Conservation (phyloP, 2,329 filamentous ascomycete genomes). For the Pestalotiopsis sp. region DNA sequence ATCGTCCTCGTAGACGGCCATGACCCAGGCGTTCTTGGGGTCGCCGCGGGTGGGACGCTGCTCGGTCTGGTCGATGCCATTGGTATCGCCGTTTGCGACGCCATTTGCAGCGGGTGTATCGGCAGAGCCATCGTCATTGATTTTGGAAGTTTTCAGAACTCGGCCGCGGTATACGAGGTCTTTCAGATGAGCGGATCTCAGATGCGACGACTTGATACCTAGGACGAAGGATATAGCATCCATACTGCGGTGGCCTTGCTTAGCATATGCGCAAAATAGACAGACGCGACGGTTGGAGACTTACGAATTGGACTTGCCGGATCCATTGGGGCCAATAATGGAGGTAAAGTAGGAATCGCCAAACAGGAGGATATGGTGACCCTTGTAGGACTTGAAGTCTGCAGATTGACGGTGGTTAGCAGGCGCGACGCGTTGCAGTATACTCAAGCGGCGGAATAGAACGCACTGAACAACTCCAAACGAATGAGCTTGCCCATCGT, state of each 20-base stretch:
- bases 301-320: constrained; percentile 97
- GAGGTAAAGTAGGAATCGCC: constrained; percentile 99
- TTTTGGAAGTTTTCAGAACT: constrained; percentile 87
- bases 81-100: constrained; percentile 62
- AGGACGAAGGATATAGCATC: constrained; percentile 99
- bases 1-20: constrained; percentile 98
- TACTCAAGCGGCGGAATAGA: constrained; percentile 15
- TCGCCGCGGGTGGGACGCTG: constrained; percentile 68
- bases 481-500: constrained; percentile 95
- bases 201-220: constrained; percentile 97
- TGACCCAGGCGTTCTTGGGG: constrained; percentile 96
- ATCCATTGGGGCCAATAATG: constrained; percentile 99
- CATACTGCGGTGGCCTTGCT: constrained; percentile 65
- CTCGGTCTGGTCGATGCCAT: constrained; percentile 63
- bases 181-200: constrained; percentile 90
- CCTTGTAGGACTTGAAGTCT: constrained; percentile 99
- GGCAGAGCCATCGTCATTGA: constrained; percentile 87
- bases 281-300: constrained; percentile 33
- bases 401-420: constrained; percentile 25
- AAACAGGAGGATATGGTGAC: constrained; percentile 90
- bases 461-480: constrained; percentile 88
- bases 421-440: constrained; percentile 9
- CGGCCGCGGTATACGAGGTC: constrained; percentile 96
- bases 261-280: background rate
- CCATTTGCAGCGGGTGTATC: constrained; percentile 60